Base-by-base conservation (phyloP, 1,139 yeast genomes). In the Entelexis sorbosivorans region DNA sequence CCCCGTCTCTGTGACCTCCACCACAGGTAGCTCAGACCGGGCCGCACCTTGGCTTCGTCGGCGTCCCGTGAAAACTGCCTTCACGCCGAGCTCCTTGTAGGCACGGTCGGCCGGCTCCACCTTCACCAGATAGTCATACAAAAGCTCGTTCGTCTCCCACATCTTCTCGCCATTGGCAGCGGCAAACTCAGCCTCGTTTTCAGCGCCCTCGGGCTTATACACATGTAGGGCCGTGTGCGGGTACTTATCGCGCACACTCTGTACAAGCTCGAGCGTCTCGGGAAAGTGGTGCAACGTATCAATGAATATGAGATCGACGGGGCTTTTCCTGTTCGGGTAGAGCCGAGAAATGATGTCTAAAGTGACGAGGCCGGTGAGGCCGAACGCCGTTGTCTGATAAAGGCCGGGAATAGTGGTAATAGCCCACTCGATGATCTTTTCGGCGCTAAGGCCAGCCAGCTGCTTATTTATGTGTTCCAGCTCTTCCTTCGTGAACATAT, bases 281-380 rank as follows among this genome's bases (percentile, higher is more conserved):
- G 91, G 87, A 72, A 91, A 91, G 65, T 89, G 96, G 64, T 89
- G 86, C 54, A 91, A 71, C 0, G 98, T 91, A 64, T 91, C 97
- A 45, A 89, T 73, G 63, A 89, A 91, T 5, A 91, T 82, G 53
- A 89, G 72, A 53, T 88, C 95, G 11, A 86, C 74, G 0, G 80
- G 74, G 59, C 74, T 73, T 43, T 61, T 58, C 14, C 59, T 57
- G 2, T 58, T 53, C 28, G 64, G 64, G 38, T 36, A 19, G 49
- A 81, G 60, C 63, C 79, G 79, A n/a, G 84, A 74, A 39, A 89
- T 69, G 76, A 89, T 83, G 65, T 89, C 96, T 34, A 86, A 72
- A 14, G 91, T 88, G 24, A 83, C 95, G 54, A 89, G 69, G 0
- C 98, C 98, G 0, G 96, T 85, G 40, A 91, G 73, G 0, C 98